Conservation (phyloP, 164 flowering plant species). For the Paratinospora sagittata region DNA sequence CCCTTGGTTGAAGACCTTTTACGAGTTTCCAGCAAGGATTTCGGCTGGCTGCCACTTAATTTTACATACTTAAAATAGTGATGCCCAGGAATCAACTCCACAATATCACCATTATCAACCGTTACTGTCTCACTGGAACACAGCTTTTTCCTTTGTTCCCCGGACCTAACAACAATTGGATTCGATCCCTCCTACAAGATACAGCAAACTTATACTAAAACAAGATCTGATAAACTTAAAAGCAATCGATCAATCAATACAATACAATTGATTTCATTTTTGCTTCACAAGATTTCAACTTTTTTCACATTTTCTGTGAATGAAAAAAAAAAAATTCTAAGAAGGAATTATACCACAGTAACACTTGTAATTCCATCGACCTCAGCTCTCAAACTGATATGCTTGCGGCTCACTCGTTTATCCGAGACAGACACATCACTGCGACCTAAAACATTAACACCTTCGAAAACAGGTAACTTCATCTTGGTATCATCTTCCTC, state of each 20-base stretch:
- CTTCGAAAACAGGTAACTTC: slow-evolving; percentile 44
- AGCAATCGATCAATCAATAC: no score
- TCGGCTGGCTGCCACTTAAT: slow-evolving; percentile 10
- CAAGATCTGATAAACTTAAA: background rate
- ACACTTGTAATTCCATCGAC: slow-evolving; percentile 41
- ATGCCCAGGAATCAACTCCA: slow-evolving; percentile 89
- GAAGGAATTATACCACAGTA: slow-evolving; percentile 45
- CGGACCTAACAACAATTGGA: slow-evolving; percentile 65
- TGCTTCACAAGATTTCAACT: background rate
- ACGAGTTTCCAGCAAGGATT: slow-evolving; percentile 8
- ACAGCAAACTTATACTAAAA: background rate
- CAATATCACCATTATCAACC: slow-evolving; percentile 50
- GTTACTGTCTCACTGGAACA: slow-evolving; percentile 31
- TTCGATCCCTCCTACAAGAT: slow-evolving; percentile 67
- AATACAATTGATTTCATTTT: background rate
- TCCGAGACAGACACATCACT: slow-evolving; percentile 40
- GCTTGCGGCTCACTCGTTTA: slow-evolving; percentile 87
- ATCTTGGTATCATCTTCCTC: slow-evolving; percentile 40
- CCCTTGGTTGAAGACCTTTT: slow-evolving; percentile 25
- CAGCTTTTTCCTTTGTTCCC: slow-evolving; percentile 51
- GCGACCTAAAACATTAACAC: slow-evolving; percentile 65
- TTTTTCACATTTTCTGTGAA: background rate
- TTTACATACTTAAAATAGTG: slow-evolving; percentile 51
- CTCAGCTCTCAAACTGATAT: slow-evolving; percentile 47
- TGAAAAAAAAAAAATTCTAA: background rate